Evolutionary conservation across 495 filamentous ascomycete genomes (phyloP), one percentile per base, ranked within the genome.

Genomic region (Neurospora sp.): DNA sequence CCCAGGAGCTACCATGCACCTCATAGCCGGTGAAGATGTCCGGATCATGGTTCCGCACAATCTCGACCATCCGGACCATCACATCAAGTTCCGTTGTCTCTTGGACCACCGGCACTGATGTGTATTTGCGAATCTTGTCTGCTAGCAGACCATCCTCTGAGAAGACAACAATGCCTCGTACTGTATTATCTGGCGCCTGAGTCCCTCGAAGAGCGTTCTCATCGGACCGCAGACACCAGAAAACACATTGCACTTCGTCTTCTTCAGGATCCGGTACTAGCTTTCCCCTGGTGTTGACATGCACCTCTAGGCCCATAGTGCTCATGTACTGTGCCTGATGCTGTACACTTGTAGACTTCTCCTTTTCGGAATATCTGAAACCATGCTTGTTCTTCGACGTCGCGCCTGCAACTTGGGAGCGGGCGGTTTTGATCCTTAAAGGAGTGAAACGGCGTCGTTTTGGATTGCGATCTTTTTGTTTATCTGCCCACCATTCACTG

Each of bases 21-120:
- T 99, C 96, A 79, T 96, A 99, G 0, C 96, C 96, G 5, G 94
- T 95, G 10, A 99, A 87, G 46, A 99, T 94, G 77, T 99, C 96
- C 3, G 96, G 96, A 78, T 99, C 96, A 75, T 91, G 85, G 10
- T 82, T 82, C 59, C 94, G 89, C 23, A 99, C 96, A 76, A 97
- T 90, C 78, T 96, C 92, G 42, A 97, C 89, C 78, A 98, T 87
- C 20, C 88, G 86, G 71, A 90, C 91, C 77, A 98, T 89, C 41
- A 97, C 78, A 75, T 96, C 93, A 5, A 97, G 87, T 81, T 99
- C 96, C 1, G 90, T 89, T 2, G 85, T 77, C 80, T 98, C 94
- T 42, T 90, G 87, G 44, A 92, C 88, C 14, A 97, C 85, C 16
- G 92, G 89, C 7, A 90, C 85, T 20, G 78, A 79, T 11, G 86